phyloP scores from a whole-genome alignment of 2,329 filamentous ascomycete species.

The Acarospora socialis region DNA sequence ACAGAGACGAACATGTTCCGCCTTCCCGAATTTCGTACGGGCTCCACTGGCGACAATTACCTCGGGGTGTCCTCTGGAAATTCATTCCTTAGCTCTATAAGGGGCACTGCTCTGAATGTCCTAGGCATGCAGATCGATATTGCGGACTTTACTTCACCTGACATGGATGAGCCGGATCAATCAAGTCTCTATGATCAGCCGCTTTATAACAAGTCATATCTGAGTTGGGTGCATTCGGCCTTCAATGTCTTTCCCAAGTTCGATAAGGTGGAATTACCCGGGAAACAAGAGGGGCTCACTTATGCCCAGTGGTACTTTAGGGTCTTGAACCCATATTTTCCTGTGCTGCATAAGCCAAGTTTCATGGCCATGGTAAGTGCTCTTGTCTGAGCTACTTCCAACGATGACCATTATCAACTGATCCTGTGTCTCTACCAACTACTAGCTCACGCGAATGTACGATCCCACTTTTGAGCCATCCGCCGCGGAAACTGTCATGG shows the following conservation, averaged over 20 bases:
- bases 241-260: slow-evolving; percentile 46
- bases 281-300: slow-evolving; percentile 48
- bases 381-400: not conserved
- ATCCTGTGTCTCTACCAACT: not conserved
- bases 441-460: slow-evolving; percentile 50
- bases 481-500: slow-evolving; percentile 26
- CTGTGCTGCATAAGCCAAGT: slow-evolving; percentile 61
- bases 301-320: slow-evolving; percentile 66
- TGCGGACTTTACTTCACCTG: slow-evolving; percentile 52
- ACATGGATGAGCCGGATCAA: slow-evolving; percentile 46
- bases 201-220: slow-evolving; percentile 57
- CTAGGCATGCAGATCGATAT: slow-evolving; percentile 70
- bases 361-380: slow-evolving; percentile 51
- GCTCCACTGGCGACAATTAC: slow-evolving; percentile 42
- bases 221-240: slow-evolving; percentile 52
- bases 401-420: not conserved
- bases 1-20: slow-evolving; percentile 9
- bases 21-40: slow-evolving; percentile 33
- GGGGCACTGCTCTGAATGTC: slow-evolving; percentile 32
- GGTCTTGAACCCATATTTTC: slow-evolving; percentile 56
- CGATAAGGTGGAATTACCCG: slow-evolving; percentile 45
- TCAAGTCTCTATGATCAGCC: slow-evolving; percentile 26
- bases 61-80: slow-evolving; percentile 51
- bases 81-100: slow-evolving; percentile 49
- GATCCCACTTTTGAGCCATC: slow-evolving; percentile 43